Evolutionary conservation across 768 basidiomycete species (phyloP).

Genomic region (Trametes villosa): DNA sequence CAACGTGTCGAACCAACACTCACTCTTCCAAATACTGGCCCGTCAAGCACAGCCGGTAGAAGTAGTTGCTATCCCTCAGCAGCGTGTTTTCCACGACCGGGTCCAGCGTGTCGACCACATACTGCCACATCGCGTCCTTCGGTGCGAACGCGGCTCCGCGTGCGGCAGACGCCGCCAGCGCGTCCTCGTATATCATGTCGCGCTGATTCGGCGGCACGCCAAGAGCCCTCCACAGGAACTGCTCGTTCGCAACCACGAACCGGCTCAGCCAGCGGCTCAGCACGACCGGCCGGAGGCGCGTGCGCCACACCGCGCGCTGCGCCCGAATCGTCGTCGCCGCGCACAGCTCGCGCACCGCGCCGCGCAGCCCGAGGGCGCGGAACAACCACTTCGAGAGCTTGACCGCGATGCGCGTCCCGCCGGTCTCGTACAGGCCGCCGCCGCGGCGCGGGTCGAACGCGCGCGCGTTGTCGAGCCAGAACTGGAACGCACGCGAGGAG

Average conservation of each 20-base stretch:
- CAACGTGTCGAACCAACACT: not conserved
- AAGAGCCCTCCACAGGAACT: slow-evolving; percentile 80
- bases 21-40: slow-evolving; percentile 20
- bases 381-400: slow-evolving; percentile 64
- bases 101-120: slow-evolving; percentile 36
- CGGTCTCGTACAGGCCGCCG: slow-evolving; percentile 41
- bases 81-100: slow-evolving; percentile 33
- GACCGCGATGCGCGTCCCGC: slow-evolving; percentile 70
- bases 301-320: slow-evolving; percentile 66
- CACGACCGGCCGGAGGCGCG: slow-evolving; percentile 62
- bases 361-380: slow-evolving; percentile 57
- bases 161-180: slow-evolving; percentile 34
- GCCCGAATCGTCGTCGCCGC: slow-evolving; percentile 54
- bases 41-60: slow-evolving; percentile 23
- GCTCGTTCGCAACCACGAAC: slow-evolving; percentile 57
- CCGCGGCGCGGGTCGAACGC: slow-evolving; percentile 41
- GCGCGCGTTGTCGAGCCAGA: slow-evolving; percentile 68
- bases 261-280: slow-evolving; percentile 45
- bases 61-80: slow-evolving; percentile 22
- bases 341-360: slow-evolving; percentile 60
- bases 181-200: slow-evolving; percentile 33
- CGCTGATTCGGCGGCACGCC: slow-evolving; percentile 74
- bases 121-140: slow-evolving; percentile 33
- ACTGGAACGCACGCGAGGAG: slow-evolving; percentile 74
- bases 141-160: slow-evolving; percentile 43